Conservation (phyloP, 257 asterid species). For the Solanum gracilifrons region DNA sequence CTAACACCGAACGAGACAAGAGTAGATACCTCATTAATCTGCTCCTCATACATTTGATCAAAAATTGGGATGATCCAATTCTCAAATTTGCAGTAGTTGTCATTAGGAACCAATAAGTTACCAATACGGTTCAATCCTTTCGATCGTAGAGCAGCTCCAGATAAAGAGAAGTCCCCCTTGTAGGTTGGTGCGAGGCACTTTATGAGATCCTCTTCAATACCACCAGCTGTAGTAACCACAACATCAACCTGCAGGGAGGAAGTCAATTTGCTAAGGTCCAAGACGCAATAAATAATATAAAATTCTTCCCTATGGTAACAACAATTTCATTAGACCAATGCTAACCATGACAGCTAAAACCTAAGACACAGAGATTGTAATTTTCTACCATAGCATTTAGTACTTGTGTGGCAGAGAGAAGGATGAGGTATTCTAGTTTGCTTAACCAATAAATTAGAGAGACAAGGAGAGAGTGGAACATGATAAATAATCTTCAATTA, state of each 20-base stretch:
- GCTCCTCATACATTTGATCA: constrained; percentile 85
- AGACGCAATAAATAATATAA: not conserved
- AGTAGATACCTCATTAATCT: constrained; percentile 39
- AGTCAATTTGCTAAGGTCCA: not conserved
- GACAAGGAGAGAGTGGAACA: not conserved
- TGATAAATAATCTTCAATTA: not conserved
- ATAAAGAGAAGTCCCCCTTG: constrained; percentile 70
- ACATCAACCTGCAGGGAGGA: constrained; percentile 64
- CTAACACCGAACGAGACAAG: not conserved
- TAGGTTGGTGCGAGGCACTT: constrained; percentile 93
- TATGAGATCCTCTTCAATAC: constrained; percentile 93
- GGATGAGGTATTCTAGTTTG: not conserved
- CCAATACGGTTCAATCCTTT: constrained; percentile 93
- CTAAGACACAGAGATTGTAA: not conserved
- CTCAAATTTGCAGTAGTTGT: constrained; percentile 91
- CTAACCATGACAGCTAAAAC: not conserved
- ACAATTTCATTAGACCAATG: not conserved
- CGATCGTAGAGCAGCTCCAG: constrained; percentile 73
- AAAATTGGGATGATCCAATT: constrained; percentile 90
- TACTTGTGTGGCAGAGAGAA: not conserved
- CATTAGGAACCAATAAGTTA: constrained; percentile 86
- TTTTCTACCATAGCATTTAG: not conserved
- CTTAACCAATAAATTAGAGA: not conserved
- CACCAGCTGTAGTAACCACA: constrained; percentile 96
- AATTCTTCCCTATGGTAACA: not conserved